These are phyloP conservation scores for Porcisia deanei DNA, from an alignment of 208 protist species.

Conservation along the genomic window DNA sequence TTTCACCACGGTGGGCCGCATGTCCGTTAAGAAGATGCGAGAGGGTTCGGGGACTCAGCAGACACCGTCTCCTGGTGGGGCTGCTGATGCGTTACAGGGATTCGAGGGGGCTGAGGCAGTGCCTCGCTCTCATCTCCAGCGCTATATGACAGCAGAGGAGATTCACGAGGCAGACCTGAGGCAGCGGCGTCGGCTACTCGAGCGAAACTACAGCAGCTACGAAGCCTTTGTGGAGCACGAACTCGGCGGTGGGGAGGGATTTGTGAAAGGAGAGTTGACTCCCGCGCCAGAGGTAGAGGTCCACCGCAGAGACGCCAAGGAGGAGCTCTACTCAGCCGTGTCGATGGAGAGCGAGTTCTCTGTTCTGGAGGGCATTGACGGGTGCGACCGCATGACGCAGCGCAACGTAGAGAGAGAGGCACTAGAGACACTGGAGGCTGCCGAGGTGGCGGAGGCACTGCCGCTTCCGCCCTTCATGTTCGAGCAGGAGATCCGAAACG, in stretches of 20 bases:
- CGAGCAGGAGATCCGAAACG: slow-evolving; percentile 6
- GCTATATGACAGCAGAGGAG: slow-evolving; percentile 42
- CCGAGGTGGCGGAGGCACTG: slow-evolving; percentile 39
- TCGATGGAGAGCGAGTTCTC: slow-evolving; percentile 42
- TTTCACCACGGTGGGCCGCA: slow-evolving; percentile 65
- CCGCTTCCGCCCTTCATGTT: slow-evolving; percentile 63
- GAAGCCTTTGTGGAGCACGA: slow-evolving; percentile 68
- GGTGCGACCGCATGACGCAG: slow-evolving; percentile 42
- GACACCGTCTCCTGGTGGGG: background rate
- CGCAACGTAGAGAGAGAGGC: slow-evolving; percentile 38
- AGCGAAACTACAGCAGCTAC: slow-evolving; percentile 71
- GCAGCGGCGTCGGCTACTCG: slow-evolving; percentile 38
- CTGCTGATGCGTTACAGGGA: background rate
- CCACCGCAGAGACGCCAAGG: background rate
- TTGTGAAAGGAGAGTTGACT: slow-evolving; percentile 3
- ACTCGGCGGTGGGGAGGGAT: slow-evolving; percentile 37
- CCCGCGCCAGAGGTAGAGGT: background rate
- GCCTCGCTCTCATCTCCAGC: background rate
- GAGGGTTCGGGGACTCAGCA: slow-evolving; percentile 25
- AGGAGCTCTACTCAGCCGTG: slow-evolving; percentile 28
- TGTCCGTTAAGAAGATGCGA: slow-evolving; percentile 68
- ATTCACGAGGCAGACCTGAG: slow-evolving; percentile 51
- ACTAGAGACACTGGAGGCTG: slow-evolving; percentile 31
- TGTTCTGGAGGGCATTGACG: slow-evolving; percentile 37
- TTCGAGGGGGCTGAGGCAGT: background rate